These are phyloP conservation scores for Paxillus involutus DNA, from an alignment of 768 basidiomycete species.

Conservation along the genomic window DNA sequence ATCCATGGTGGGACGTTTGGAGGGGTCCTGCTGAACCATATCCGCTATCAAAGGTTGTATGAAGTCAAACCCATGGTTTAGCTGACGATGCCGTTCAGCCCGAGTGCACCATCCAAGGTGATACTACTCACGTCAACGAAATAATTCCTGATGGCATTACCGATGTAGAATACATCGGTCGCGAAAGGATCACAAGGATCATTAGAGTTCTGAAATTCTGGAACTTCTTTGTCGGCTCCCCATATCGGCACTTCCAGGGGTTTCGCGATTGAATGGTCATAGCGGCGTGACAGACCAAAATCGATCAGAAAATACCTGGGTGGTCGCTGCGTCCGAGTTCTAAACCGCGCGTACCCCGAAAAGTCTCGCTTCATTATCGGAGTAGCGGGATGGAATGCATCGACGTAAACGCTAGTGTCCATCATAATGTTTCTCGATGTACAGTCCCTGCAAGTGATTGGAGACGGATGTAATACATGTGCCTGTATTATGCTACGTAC, in stretches of 20 bases:
- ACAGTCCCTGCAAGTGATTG: too few relatives aligned
- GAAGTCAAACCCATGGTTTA: constrained; percentile 18
- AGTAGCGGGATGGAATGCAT: too few relatives aligned
- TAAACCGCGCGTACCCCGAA: too few relatives aligned
- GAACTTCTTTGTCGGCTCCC: constrained; percentile 44
- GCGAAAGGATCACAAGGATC: constrained; percentile 38
- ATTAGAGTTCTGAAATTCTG: constrained; percentile 33
- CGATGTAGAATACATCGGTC: constrained; percentile 44
- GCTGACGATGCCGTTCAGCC: too few relatives aligned
- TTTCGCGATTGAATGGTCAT: constrained; percentile 20
- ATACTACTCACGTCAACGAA: constrained; percentile 30
- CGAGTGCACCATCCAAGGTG: background rate
- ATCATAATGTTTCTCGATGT: too few relatives aligned
- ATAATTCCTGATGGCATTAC: constrained; percentile 35
- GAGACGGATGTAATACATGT: too few relatives aligned
- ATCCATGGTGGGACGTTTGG: constrained; percentile 21
- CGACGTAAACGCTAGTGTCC: too few relatives aligned
- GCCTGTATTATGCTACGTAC: background rate
- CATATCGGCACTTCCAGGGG: constrained; percentile 29
- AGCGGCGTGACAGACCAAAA: constrained; percentile 35
- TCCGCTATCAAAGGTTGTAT: constrained; percentile 14
- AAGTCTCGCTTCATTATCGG: too few relatives aligned
- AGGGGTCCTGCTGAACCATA: constrained; percentile 25
- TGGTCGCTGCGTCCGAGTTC: constrained; percentile 30
- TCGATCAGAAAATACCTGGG: constrained; percentile 37